Base-by-base conservation (phyloP, 192 early-diverging fungal genomes). In the Rhizophagus sp. region DNA sequence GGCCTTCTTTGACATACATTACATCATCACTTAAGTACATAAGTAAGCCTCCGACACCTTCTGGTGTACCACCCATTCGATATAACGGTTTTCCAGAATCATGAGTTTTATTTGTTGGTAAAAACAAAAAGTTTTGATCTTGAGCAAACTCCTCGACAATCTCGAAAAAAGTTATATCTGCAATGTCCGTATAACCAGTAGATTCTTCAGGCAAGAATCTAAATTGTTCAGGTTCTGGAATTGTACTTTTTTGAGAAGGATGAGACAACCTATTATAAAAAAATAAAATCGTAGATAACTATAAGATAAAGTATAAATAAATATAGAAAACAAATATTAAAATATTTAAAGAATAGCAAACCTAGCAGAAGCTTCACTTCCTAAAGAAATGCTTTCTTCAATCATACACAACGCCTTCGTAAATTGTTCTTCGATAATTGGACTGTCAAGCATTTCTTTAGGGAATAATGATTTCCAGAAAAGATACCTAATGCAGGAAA, bases 371-470 rank as follows among this genome's bases (percentile, higher is more conserved):
- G 83, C 2, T 69, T 66, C 80, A 78, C 79, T 30, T 78, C 81
- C 75, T 80, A 71, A 64, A 80, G 78, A 13, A 73, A 81, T 24
- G 75, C 80, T 77, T 79, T 84, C 44, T 69, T 86, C 83, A 84
- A 96, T 95, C 87, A 95, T 85, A 33, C 93, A 92, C 39, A 95
- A 81, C 19, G 90, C 95, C 17, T 88, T 86, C 67, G 85, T 84
- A 85, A 93, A 94, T 11, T 88, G 85, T 63, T 82, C 69, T 76
- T 85, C 84, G 1, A 96, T 87, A 0, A 86, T 84, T 3, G 83
- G 78, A 36, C 80, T 81, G 67, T 80, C 69, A 47, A 91, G 76
- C 50, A 84, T 78, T 69, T 87, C 83, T 27, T 83, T 73, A 4
- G 85, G 87, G 65, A 93, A 89, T 4, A 84, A 57, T 22, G 78